A percentile compares a stretch with the other conserved stretches of the same genome.
Evolutionary conservation across 2,329 filamentous ascomycete genomes (phyloP).

Genomic region (Ophiostoma perfectum): DNA sequence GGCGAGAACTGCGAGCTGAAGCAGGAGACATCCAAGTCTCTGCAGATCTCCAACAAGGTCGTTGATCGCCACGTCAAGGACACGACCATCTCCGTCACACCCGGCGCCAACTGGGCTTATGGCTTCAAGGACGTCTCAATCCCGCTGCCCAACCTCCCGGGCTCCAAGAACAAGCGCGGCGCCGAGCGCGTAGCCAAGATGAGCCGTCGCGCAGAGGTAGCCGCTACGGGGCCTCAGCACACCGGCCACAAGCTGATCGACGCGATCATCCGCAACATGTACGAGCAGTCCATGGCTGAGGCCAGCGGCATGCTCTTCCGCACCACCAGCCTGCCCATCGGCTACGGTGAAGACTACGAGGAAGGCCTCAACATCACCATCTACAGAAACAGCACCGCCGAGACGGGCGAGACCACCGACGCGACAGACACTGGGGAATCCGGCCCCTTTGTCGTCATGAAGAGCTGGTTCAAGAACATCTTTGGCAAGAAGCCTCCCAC

Average conservation of each 20-base stretch:
- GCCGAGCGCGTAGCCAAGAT: too few relatives aligned
- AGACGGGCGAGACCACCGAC: too few relatives aligned
- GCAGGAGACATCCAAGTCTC: constrained; percentile 17
- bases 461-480: constrained; percentile 3
- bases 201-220: not conserved
- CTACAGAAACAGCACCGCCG: not conserved
- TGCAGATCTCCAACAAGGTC: constrained; percentile 24
- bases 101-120: constrained; percentile 10
- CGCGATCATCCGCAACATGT: not conserved
- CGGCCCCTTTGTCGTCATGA: not conserved
- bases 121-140: constrained; percentile 9
- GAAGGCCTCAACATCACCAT: not conserved
- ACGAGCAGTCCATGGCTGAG: not conserved
- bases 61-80: constrained; percentile 23
- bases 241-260: not conserved
- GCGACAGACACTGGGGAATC: not conserved
- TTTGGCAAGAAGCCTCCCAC: not conserved
- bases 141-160: not conserved
- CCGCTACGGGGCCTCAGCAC: not conserved
- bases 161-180: not conserved
- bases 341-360: not conserved
- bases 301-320: not conserved
- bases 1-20: constrained; percentile 23
- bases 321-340: not conserved
- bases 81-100: constrained; percentile 10